A percentile compares a stretch with the other conserved stretches of the same genome.
These are phyloP conservation scores for Dacryopinax primogenitus DNA, from an alignment of 768 basidiomycete species.

Conservation along the genomic window DNA sequence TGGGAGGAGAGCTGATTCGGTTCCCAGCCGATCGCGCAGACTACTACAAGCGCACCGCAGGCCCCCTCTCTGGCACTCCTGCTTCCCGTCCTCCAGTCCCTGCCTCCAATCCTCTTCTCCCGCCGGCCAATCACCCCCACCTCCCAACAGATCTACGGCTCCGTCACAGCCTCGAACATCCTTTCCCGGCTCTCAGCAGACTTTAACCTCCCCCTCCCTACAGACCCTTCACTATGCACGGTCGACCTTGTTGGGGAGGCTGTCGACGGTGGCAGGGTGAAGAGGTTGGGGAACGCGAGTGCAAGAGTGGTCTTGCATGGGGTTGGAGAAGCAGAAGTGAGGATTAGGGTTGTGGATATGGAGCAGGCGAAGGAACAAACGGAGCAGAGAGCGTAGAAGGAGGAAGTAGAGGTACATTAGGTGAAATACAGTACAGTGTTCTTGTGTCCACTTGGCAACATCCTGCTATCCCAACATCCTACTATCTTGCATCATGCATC, in stretches of 20 bases:
- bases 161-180: not conserved
- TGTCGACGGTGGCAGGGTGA: not conserved
- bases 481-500: no score
- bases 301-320: not conserved
- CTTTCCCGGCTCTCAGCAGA: not conserved
- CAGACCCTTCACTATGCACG: not conserved
- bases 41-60: not conserved
- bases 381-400: not conserved
- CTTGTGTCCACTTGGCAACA: no score
- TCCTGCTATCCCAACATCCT: no score
- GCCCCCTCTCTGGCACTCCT: not conserved
- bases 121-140: constrained; percentile 1
- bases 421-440: not conserved
- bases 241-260: not conserved
- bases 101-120: not conserved
- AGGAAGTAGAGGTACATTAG: not conserved
- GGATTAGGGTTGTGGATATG: not conserved
- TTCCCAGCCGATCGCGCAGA: not conserved
- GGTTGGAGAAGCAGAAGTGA: not conserved
- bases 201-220: not conserved
- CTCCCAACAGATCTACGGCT: not conserved
- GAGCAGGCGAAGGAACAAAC: not conserved
- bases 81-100: constrained; percentile 5
- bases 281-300: not conserved
- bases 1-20: not conserved